Percentiles rank a stretch among this genome's conserved stretches.
These are phyloP conservation scores for Starmerella khaoyaiensis DNA, from an alignment of 805 yeast genomes.

Conservation along the genomic window DNA sequence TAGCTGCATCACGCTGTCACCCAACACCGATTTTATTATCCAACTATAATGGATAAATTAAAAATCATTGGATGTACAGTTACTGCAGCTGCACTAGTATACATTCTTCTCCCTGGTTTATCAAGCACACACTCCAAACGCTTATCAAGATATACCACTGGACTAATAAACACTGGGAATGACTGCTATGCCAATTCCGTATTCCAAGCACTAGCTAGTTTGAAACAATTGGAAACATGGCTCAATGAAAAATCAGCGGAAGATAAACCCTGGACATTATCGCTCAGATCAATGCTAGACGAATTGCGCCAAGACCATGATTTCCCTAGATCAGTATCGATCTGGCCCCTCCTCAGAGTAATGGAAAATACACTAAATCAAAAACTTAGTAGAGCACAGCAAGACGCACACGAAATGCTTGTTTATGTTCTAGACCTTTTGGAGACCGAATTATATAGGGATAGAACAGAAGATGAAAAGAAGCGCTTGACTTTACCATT, in stretches of 20 bases:
- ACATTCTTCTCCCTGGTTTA: conserved; percentile 8
- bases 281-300: conserved; percentile 16
- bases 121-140: background rate
- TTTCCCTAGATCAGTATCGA: conserved; percentile 39
- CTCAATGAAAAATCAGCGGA: conserved; percentile 10
- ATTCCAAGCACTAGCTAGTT: conserved; percentile 43
- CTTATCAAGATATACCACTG: conserved; percentile 43
- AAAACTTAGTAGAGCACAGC: conserved; percentile 67
- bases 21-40: too few species aligned
- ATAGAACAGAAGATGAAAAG: background rate
- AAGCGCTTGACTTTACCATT: conserved; percentile 37
- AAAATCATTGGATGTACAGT: background rate
- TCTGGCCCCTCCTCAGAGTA: conserved; percentile 65
- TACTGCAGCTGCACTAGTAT: conserved; percentile 3
- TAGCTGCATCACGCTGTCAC: too few species aligned
- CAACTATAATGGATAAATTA: background rate
- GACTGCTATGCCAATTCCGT: conserved; percentile 91
- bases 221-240: conserved; percentile 20
- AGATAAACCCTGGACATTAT: conserved; percentile 17
- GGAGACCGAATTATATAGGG: conserved; percentile 25
- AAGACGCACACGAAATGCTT: conserved; percentile 89
- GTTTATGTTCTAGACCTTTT: conserved; percentile 70
- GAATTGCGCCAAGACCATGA: conserved; percentile 51
- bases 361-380: conserved; percentile 63
- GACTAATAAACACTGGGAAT: conserved; percentile 65